A percentile compares a stretch with the other conserved stretches of the same genome.
phyloP scores from a whole-genome alignment of 768 basidiomycete genomes.

The Leucosporidium scottii region DNA sequence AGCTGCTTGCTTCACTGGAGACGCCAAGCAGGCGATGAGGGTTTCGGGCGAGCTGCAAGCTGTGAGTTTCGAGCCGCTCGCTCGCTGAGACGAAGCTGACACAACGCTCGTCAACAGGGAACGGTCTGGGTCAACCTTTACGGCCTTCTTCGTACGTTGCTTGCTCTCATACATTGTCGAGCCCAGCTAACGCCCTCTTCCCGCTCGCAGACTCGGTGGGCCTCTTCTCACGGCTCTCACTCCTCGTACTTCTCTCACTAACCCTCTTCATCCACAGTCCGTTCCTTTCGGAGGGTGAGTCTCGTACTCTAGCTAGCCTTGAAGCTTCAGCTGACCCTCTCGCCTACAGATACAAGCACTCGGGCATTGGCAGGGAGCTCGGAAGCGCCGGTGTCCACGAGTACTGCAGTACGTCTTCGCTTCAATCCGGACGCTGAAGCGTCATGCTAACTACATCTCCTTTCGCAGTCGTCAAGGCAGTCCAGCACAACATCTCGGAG shows the following conservation, averaged over 20 bases:
- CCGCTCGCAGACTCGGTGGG: not conserved
- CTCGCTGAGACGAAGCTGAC: no score
- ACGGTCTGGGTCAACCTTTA: slow-evolving; percentile 86
- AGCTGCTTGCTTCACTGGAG: slow-evolving; percentile 77
- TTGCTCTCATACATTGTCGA: slow-evolving; percentile 61
- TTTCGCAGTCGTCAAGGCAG: slow-evolving; percentile 7
- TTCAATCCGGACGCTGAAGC: not conserved
- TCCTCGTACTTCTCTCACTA: no score
- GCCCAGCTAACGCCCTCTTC: not conserved
- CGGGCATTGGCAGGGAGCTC: slow-evolving; percentile 77
- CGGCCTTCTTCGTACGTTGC: slow-evolving; percentile 46
- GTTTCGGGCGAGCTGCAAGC: slow-evolving; percentile 80
- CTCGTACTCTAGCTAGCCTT: not conserved
- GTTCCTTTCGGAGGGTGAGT: not conserved
- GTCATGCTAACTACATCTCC: not conserved
- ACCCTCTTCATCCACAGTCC: not conserved
- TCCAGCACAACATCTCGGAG: slow-evolving; percentile 26
- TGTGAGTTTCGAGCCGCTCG: slow-evolving; percentile 50
- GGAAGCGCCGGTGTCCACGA: slow-evolving; percentile 46
- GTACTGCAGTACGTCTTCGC: slow-evolving; percentile 7
- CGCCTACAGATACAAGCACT: slow-evolving; percentile 91
- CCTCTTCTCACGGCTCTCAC: no score
- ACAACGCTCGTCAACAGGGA: not conserved
- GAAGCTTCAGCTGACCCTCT: slow-evolving; percentile 69
- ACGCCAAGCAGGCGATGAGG: slow-evolving; percentile 81